Evolutionary conservation across 148 eudicot genomes (phyloP), one percentile per base, ranked within the genome.

Genomic region (Rhododendron kiyosumense): DNA sequence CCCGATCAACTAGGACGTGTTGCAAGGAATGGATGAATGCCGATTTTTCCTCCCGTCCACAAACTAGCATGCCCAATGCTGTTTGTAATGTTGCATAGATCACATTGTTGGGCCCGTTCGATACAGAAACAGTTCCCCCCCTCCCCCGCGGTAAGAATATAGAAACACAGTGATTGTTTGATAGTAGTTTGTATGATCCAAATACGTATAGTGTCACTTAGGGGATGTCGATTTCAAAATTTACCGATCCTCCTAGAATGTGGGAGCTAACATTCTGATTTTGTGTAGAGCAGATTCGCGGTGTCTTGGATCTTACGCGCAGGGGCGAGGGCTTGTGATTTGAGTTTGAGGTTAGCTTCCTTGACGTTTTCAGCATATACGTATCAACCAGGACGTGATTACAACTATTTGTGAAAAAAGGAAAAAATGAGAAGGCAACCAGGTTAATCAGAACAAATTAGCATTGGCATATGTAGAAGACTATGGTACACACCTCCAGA

Each of bases 231-330:
- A 51, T 51, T 20, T 73, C 24, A 45, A 1, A 17, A 12, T 34
- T 54, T 81, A 28, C 3, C 1, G 12, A 52, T 80, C 63, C 28
- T 80, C 43, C 48, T 57, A 32, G 69, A 54, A 18, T 74, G 41
- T 13, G 7, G 11, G 22, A 84, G 26, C n/a, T 77, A 65, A 63
- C 75, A 71, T 30, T 30, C 78, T 87, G 17, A 67, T 84, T 90
- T 61, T 85, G 61, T 86, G 63, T 88, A 69, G 34, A 88, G 88
- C 95, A 96, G 93, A 93, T 96, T 76, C 94, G 94, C 71, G 91
- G 88, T 90, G 94, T 92, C 61, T 86, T 96, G 94, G 96, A 96
- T 89, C 90, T 93, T 83, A 91, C 95, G 94, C 96, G 98, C 63
- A 91, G 98, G 87, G 95, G 98, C 8, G 99, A 96, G 88, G 97